Evolutionary conservation across 2,329 filamentous ascomycete species (phyloP).

Genomic region (Aspergillus chevalieri): DNA sequence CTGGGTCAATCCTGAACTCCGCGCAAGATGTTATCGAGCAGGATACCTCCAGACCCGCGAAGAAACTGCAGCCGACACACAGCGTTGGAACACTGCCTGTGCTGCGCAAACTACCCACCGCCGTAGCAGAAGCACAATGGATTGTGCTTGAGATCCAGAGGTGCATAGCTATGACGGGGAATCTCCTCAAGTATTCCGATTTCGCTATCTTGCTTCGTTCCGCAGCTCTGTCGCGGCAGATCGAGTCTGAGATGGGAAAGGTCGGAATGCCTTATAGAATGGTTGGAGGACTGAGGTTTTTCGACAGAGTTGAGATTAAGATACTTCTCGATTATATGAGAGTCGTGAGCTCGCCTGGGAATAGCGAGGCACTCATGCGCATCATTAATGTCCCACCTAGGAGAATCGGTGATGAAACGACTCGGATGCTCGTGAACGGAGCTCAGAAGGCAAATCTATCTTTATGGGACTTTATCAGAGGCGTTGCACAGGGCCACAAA

Average conservation of each 20-base stretch:
- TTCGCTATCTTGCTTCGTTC: constrained; percentile 84
- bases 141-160: constrained; percentile 78
- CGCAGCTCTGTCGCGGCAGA: constrained; percentile 72
- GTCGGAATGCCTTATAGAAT: constrained; percentile 82
- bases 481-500: constrained; percentile 48
- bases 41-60: constrained; percentile 72
- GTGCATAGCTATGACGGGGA: constrained; percentile 62
- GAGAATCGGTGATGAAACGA: constrained; percentile 71
- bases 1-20: constrained; percentile 71
- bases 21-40: constrained; percentile 87
- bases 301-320: constrained; percentile 85
- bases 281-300: constrained; percentile 87
- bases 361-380: constrained; percentile 77
- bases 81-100: constrained; percentile 73
- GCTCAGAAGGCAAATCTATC: constrained; percentile 64
- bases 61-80: constrained; percentile 73
- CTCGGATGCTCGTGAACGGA: constrained; percentile 68
- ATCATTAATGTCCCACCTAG: constrained; percentile 80
- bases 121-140: constrained; percentile 75
- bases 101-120: constrained; percentile 64
- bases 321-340: constrained; percentile 81
- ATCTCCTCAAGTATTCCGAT: constrained; percentile 67
- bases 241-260: constrained; percentile 75
- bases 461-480: constrained; percentile 69
- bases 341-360: constrained; percentile 74